Conservation (phyloP, 2,329 filamentous ascomycete genomes). For the Neurospora crassa region DNA sequence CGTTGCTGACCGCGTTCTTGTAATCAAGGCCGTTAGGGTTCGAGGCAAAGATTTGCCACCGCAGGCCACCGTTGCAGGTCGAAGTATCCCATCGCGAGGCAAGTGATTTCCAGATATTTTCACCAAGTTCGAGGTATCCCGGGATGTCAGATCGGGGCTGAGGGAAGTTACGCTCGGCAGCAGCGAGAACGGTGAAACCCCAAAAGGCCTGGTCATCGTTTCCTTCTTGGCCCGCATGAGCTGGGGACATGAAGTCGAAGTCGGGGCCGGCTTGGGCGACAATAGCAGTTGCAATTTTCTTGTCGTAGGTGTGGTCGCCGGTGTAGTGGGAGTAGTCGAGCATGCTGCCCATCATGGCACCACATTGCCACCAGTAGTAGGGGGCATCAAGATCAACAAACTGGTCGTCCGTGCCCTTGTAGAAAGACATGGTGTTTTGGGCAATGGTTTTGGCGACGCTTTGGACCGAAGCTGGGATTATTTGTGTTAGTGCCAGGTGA, state of each 20-base stretch:
- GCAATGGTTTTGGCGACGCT: conserved; percentile 52
- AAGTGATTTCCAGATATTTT: conserved; percentile 66
- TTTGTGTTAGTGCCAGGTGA: conserved; percentile 9
- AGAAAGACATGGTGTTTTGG: conserved; percentile 52
- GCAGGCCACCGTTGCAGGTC: conserved; percentile 60
- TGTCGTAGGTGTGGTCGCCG: conserved; percentile 51
- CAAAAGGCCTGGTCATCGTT: conserved; percentile 72
- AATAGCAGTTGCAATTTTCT: conserved; percentile 48
- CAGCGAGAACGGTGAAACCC: conserved; percentile 57
- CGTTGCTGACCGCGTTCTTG: conserved; percentile 76
- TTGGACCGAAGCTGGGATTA: conserved; percentile 46
- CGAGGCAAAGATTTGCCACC: conserved; percentile 71
- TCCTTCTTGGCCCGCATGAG: conserved; percentile 50
- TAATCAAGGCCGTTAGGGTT: conserved; percentile 70
- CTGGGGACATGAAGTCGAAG: conserved; percentile 50
- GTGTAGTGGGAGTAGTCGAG: conserved; percentile 62
- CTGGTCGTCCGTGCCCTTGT: conserved; percentile 46
- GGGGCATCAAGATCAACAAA: conserved; percentile 55
- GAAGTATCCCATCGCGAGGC: conserved; percentile 58
- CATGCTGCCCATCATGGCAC: conserved; percentile 57
- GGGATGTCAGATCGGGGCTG: conserved; percentile 47
- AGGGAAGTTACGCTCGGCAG: conserved; percentile 59
- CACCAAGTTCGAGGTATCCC: conserved; percentile 56
- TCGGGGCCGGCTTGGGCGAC: conserved; percentile 47
- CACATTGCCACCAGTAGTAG: conserved; percentile 61